Evolutionary conservation across 805 yeast species (phyloP), one percentile per base, ranked within the genome.

Genomic region (Lipomyces yamanashiensis): DNA sequence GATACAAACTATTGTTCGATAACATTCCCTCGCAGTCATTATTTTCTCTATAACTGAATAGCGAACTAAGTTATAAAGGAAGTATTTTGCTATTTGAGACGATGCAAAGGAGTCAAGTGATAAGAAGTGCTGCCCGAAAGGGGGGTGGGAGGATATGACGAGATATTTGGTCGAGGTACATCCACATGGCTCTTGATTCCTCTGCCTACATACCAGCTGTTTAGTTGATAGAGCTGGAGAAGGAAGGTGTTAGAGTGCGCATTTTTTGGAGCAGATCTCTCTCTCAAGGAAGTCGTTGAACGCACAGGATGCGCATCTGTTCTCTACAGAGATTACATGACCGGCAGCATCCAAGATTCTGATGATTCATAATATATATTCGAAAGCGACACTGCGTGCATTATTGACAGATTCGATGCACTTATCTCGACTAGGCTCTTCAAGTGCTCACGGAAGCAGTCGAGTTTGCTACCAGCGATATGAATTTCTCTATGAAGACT

Each of bases 401-500:
- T 62, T 33, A 28, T 59, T 40, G 60, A 40, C 23, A 62, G 59
- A 41, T 33, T 59, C 13, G 23, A n/a, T 13, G 33, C 2, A 48
- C 59, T 47, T 56, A 33, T 6, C 23, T 36, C n/a, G 54, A 48
- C 2, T 81, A 79, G 47, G 77, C 82, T 0, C 36, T 78, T 1
- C 71, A 71, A 7, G 75, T 80, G 39, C 70, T 83, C 52, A 67
- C 72, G 33, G 73, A 76, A 19, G 76, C 80, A n/a, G 59, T 76
- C 1, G 74, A 66, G 0, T 77, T 77, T 23, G 82, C 80, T 64
- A 66, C 65, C 2, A 78, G 75, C 58, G 86, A 82, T 70, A 78
- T 79, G 52, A 82, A 82, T 69, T 76, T 81, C 65, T 79, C 81
- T 15, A 59, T 62, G 7, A 74, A 68, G 10, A 79, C 78, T 58